Evolutionary conservation across 2,329 filamentous ascomycete species (phyloP).

Genomic region (Zymoseptoria pseudotritici): DNA sequence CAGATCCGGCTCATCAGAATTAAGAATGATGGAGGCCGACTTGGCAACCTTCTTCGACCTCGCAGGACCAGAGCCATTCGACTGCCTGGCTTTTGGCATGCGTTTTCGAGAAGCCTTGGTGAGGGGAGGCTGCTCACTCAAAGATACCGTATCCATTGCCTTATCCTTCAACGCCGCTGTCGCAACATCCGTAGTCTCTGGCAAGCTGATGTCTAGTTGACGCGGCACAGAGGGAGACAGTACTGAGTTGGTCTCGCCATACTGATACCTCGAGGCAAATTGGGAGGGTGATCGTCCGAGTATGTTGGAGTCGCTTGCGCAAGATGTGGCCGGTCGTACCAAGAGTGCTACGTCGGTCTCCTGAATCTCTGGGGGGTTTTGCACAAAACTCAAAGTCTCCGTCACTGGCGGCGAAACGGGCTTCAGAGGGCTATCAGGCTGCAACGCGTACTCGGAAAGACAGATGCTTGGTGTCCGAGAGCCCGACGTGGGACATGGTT

Average conservation of each 20-base stretch:
- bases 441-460: constrained; percentile 15
- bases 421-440: not conserved
- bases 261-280: not conserved
- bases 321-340: not conserved
- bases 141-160: not conserved
- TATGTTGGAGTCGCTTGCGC: not conserved
- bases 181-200: not conserved
- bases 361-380: not conserved
- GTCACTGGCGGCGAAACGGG: not conserved
- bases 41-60: constrained; percentile 19
- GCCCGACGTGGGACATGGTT: not conserved
- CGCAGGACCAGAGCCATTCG: not conserved
- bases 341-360: not conserved
- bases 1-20: constrained; percentile 22
- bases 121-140: not conserved
- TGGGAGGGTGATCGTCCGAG: not conserved
- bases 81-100: not conserved
- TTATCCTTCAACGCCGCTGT: not conserved
- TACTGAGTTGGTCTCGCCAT: not conserved
- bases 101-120: constrained; percentile 7
- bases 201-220: not conserved
- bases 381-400: not conserved
- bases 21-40: constrained; percentile 23
- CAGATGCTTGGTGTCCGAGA: constrained; percentile 11
- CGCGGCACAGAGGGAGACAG: not conserved